Conservation (phyloP, 164 flowering plant genomes). For the Houttuynia cordata region DNA sequence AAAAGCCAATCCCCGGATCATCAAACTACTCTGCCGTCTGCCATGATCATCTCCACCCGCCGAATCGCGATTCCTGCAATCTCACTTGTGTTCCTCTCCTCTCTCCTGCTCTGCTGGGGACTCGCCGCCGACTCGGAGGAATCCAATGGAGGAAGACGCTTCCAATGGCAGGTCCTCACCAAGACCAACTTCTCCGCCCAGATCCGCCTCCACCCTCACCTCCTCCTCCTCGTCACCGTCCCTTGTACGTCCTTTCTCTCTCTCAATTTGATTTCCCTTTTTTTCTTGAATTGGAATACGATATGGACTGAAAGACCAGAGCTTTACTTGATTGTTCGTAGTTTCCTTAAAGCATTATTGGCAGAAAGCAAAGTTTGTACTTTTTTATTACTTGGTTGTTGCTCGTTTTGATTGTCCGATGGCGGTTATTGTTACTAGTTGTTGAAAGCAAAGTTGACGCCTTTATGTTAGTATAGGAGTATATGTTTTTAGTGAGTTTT, state of each 20-base stretch:
- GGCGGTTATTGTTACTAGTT: too few relatives aligned
- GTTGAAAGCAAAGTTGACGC: too few relatives aligned
- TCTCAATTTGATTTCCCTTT: neutral
- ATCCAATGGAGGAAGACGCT: conserved; percentile 4
- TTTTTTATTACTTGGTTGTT: too few relatives aligned
- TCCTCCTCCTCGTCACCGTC: conserved; percentile 43
- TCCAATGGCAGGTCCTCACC: conserved; percentile 44
- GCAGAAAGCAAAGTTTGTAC: too few relatives aligned
- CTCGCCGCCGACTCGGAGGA: conserved; percentile 2
- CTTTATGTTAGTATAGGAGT: too few relatives aligned
- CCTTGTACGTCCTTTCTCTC: conserved; percentile 35
- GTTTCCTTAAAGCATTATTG: neutral
- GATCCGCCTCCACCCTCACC: conserved; percentile 32
- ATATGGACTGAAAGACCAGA: neutral
- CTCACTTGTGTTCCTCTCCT: neutral
- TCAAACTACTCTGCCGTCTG: too few relatives aligned
- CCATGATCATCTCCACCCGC: too few relatives aligned
- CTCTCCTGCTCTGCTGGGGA: neutral
- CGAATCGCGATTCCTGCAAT: too few relatives aligned
- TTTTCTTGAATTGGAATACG: neutral
- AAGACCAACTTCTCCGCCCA: conserved; percentile 44
- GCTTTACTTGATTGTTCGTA: neutral
- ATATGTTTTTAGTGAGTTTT: too few relatives aligned
- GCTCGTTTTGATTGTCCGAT: too few relatives aligned
- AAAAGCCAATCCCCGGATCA: too few relatives aligned